Percentiles rank a stretch among this genome's conserved stretches.
Evolutionary conservation across 768 basidiomycete species (phyloP).

Genomic region (Serpula lacrymans): DNA sequence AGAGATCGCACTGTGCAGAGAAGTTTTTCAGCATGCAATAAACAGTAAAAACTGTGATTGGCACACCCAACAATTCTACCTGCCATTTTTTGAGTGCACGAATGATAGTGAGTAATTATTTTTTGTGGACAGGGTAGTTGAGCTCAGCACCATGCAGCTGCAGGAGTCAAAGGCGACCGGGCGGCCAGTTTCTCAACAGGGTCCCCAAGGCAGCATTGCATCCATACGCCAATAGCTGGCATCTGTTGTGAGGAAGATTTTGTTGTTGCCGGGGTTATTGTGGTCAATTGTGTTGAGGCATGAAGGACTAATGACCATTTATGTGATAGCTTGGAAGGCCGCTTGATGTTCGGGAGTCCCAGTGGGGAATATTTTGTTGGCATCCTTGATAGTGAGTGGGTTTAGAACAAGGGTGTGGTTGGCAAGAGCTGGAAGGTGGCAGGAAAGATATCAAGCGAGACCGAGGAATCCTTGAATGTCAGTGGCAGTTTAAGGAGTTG

Average conservation of each 20-base stretch:
- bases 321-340: conserved; percentile 36
- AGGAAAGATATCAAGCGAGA: conserved; percentile 24
- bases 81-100: conserved; percentile 22
- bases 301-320: conserved; percentile 17
- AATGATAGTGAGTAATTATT: conserved; percentile 32
- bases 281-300: conserved; percentile 32
- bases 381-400: conserved; percentile 20
- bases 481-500: conserved; percentile 9
- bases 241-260: conserved; percentile 34
- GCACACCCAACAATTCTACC: conserved; percentile 7
- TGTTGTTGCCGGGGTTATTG: conserved; percentile 18
- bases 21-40: conserved; percentile 21
- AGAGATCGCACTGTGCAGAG: background rate
- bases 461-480: conserved; percentile 25
- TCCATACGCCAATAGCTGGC: conserved; percentile 28
- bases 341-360: conserved; percentile 27
- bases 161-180: conserved; percentile 23
- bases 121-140: conserved; percentile 30
- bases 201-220: conserved; percentile 28
- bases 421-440: conserved; percentile 26
- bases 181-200: conserved; percentile 21
- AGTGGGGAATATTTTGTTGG: conserved; percentile 12
- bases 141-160: conserved; percentile 14
- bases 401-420: conserved; percentile 25
- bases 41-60: conserved; percentile 21